Percentiles rank a stretch among this genome's conserved stretches.
phyloP scores from a whole-genome alignment of 2,329 filamentous ascomycete genomes.

The Grosmannia penicillata region DNA sequence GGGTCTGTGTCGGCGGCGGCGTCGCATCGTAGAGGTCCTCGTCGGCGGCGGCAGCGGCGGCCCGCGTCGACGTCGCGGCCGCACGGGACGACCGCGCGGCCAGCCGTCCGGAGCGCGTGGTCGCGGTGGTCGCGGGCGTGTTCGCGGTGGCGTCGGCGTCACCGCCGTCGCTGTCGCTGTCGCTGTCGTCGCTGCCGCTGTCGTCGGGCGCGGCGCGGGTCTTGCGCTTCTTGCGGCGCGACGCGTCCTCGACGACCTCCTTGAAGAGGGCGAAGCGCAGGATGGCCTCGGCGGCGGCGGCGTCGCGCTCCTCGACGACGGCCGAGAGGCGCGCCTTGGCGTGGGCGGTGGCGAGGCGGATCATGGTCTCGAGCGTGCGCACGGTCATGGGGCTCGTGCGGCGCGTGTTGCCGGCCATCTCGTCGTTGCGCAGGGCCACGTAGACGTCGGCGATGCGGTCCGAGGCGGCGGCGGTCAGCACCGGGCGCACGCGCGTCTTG shows the following conservation, averaged over 20 bases:
- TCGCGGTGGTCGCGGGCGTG: conserved; percentile 47
- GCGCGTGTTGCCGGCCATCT: conserved; percentile 85
- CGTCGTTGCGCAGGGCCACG: conserved; percentile 85
- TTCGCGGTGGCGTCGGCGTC: conserved; percentile 12
- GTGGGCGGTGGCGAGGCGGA: conserved; percentile 90
- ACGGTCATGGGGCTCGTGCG: conserved; percentile 92
- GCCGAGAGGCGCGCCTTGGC: conserved; percentile 83
- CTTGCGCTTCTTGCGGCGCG: conserved; percentile 70
- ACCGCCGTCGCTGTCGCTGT: conserved; percentile 7
- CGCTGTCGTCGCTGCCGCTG: conserved; percentile 38
- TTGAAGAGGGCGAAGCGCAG: conserved; percentile 94
- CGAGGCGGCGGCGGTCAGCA: conserved; percentile 79
- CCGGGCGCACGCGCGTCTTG: conserved; percentile 78
- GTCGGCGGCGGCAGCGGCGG: conserved; percentile 23
- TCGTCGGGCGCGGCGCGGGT: conserved; percentile 50
- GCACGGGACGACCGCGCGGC: conserved; percentile 12
- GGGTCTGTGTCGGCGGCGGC: conserved; percentile 15
- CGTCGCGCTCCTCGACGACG: conserved; percentile 79
- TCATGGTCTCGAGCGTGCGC: conserved; percentile 93
- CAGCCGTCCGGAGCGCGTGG: conserved; percentile 21
- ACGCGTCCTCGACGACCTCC: conserved; percentile 69
- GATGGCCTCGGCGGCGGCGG: conserved; percentile 74
- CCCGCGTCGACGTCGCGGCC: conserved; percentile 14
- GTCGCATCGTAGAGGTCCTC: conserved; percentile 17
- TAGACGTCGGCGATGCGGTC: conserved; percentile 87